These are phyloP conservation scores for Solanum chacoense DNA, from an alignment of 305 asterid genomes.

Conservation along the genomic window DNA sequence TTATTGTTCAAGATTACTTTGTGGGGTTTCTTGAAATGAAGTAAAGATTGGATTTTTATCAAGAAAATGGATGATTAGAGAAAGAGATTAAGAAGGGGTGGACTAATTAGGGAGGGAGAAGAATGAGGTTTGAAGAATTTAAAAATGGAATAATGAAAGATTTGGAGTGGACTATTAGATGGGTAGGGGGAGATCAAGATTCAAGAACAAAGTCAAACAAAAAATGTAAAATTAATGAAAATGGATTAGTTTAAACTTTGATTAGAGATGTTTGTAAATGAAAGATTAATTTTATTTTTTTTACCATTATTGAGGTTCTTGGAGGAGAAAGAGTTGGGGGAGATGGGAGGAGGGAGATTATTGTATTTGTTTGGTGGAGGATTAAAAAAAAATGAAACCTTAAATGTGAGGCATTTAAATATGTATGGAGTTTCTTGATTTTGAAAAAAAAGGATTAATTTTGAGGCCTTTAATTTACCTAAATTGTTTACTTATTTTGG, in stretches of 20 bases:
- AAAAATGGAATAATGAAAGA: conserved; percentile 4
- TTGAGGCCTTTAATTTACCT: not conserved
- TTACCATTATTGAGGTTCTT: not conserved
- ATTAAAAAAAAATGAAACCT: not conserved
- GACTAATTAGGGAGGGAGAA: conserved; percentile 19
- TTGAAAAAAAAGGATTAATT: not conserved
- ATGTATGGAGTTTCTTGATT: not conserved
- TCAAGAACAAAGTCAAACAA: not conserved
- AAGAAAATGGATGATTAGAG: conserved; percentile 16
- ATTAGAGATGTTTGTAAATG: not conserved
- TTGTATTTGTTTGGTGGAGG: not conserved
- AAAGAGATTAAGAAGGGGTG: conserved; percentile 9
- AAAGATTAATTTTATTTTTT: not conserved
- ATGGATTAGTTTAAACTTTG: not conserved
- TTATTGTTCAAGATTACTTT: conserved; percentile 19
- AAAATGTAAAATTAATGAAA: conserved; percentile 8
- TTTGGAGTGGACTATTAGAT: conserved; percentile 9
- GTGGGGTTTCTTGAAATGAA: conserved; percentile 7
- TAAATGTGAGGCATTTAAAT: not conserved
- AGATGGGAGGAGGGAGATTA: conserved; percentile 1
- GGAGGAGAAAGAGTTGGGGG: not conserved
- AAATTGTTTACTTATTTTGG: not conserved
- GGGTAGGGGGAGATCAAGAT: not conserved
- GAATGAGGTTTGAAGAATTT: conserved; percentile 26
- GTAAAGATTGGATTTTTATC: conserved; percentile 20